Evolutionary conservation across 1,284 basidiomycete genomes (phyloP), one percentile per base, ranked within the genome.

Genomic region (Bondarzewia mesenterica): DNA sequence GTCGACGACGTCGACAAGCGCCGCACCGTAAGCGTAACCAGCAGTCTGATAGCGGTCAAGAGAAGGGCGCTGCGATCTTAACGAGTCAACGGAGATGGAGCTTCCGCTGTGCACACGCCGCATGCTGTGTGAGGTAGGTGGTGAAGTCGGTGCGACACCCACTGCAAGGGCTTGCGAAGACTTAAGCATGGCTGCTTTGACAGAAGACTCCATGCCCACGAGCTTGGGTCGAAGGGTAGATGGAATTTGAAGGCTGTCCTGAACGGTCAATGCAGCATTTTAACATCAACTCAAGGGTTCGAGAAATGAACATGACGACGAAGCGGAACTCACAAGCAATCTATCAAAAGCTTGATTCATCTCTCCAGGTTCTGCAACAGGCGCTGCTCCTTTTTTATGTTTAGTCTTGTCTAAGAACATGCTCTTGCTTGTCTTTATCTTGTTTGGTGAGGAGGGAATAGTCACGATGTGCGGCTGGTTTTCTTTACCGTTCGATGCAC

Each of bases 171-270:
- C 58, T 87, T 89, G 49, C 92, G 58, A 91, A 0, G 89, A 90
- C 58, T 87, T 89, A 48, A 93, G 69, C 86, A 93, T 92, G n/a
- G 87, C 86, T 3, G 86, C 86, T 59, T 93, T 93, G 36, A 93
- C 89, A 2, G 82, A 79, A 0, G 81, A 68, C 52, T 89, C 88
- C 76, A 93, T 87, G 20, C 78, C 77, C 36, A 74, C 70, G 5
- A 93, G 76, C 64, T 90, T 90, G 1, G 82, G 80, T 10, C 89
- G 77, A 15, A 92, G 68, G 8, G 78, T 80, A 1, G 77, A 66
- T 4, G 90, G 89, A 32, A 93, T 90, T 67, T 93, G 88, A 41
- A 91, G 77, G 48, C 90, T 85, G 61, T 91, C 85, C 88, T 91
- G 44, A 7, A 29, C 12, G n/a, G 32, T 22, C 44, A 41, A 21